Percentiles rank a stretch among this genome's conserved stretches.
These are phyloP conservation scores for Fusarium sp. DNA, from an alignment of 2,329 filamentous ascomycete genomes.

Conservation along the genomic window DNA sequence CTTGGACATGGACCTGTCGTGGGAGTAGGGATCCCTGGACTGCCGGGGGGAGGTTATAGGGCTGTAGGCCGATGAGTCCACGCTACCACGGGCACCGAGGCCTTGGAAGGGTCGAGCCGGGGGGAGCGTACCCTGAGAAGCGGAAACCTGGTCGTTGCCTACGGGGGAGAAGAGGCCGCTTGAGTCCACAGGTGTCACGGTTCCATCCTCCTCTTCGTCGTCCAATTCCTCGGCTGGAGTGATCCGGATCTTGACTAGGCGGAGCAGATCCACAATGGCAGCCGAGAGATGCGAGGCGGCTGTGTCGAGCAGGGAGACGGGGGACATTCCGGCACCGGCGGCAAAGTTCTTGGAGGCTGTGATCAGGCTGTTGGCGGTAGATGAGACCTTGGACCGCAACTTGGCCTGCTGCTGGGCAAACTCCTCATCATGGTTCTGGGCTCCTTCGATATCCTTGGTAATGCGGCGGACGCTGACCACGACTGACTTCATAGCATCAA, in stretches of 20 bases:
- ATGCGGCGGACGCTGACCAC: constrained; percentile 86
- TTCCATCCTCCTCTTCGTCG: constrained; percentile 80
- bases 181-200: constrained; percentile 73
- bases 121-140: constrained; percentile 56
- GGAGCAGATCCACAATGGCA: constrained; percentile 86
- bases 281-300: constrained; percentile 91
- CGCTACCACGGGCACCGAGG: constrained; percentile 68
- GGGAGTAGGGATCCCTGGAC: constrained; percentile 60
- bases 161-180: constrained; percentile 75
- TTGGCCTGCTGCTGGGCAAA: constrained; percentile 71
- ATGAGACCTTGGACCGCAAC: constrained; percentile 86
- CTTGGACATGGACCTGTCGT: constrained; percentile 43
- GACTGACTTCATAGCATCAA: constrained; percentile 89
- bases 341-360: constrained; percentile 95
- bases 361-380: constrained; percentile 94
- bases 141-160: constrained; percentile 53
- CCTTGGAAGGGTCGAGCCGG: constrained; percentile 69
- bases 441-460: constrained; percentile 80
- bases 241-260: constrained; percentile 83
- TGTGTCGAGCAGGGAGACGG: constrained; percentile 92
- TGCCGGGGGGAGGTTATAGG: constrained; percentile 76
- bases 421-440: constrained; percentile 65
- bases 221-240: constrained; percentile 83
- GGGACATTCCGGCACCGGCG: constrained; percentile 83
- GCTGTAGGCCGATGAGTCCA: constrained; percentile 80